Evolutionary conservation across 2,329 filamentous ascomycete species (phyloP).

Genomic region (Beauveria pseudobassiana): DNA sequence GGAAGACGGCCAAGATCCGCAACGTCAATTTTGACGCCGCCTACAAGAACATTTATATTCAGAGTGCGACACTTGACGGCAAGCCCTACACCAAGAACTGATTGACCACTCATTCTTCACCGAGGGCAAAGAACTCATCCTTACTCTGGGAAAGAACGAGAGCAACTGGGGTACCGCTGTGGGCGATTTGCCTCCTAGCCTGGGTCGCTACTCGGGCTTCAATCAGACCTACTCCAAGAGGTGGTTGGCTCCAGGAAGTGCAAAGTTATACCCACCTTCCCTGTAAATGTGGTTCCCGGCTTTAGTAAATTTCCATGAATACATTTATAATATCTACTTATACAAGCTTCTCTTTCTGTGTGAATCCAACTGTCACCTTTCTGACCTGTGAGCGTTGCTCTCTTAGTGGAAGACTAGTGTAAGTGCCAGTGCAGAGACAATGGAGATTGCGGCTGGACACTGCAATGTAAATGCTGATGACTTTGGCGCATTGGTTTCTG

Average conservation of each 20-base stretch:
- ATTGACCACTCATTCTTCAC: slow-evolving; percentile 60
- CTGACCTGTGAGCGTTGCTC: not conserved
- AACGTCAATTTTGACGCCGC: slow-evolving; percentile 54
- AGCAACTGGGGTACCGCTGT: slow-evolving; percentile 56
- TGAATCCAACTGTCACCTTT: not conserved
- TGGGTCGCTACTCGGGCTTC: slow-evolving; percentile 31
- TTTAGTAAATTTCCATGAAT: not conserved
- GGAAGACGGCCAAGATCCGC: slow-evolving; percentile 51
- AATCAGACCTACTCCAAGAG: slow-evolving; percentile 14
- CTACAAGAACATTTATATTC: slow-evolving; percentile 55
- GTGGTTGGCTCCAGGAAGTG: not conserved
- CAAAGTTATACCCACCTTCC: not conserved
- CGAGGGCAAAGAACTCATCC: slow-evolving; percentile 55
- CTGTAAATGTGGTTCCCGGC: not conserved
- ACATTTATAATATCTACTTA: not conserved
- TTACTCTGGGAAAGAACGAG: slow-evolving; percentile 53
- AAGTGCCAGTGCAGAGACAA: not conserved
- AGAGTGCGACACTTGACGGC: slow-evolving; percentile 57
- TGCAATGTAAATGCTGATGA: not conserved
- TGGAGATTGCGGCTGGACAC: not conserved
- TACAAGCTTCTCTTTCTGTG: not conserved
- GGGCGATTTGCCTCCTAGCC: slow-evolving; percentile 56
- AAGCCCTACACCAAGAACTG: slow-evolving; percentile 55
- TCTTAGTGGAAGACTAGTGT: not conserved
- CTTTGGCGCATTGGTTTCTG: not conserved